These are phyloP conservation scores for Lentinula boryana DNA, from an alignment of 768 basidiomycete genomes.

Conservation along the genomic window DNA sequence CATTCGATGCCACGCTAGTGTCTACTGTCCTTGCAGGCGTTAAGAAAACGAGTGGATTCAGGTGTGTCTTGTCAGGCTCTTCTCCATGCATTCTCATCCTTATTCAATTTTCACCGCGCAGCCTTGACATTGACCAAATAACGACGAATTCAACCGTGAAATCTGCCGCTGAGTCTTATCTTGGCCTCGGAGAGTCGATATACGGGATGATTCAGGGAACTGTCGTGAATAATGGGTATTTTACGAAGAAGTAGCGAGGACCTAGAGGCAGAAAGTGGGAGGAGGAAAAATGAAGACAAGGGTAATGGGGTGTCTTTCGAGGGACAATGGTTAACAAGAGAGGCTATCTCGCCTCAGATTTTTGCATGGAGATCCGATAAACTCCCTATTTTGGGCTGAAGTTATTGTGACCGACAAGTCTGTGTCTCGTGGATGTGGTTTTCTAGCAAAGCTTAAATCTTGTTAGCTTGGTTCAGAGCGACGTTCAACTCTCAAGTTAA, in stretches of 20 bases:
- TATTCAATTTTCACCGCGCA: neutral
- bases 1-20: slow-evolving; percentile 77
- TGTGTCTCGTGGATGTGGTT: too few species aligned
- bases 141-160: slow-evolving; percentile 74
- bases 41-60: slow-evolving; percentile 82
- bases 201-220: slow-evolving; percentile 83
- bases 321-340: too few species aligned
- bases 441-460: too few species aligned
- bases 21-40: slow-evolving; percentile 91
- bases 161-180: slow-evolving; percentile 71
- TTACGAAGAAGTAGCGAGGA: slow-evolving; percentile 37
- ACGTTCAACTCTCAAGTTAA: too few species aligned
- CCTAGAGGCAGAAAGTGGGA: too few species aligned
- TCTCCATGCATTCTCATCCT: neutral
- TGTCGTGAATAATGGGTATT: slow-evolving; percentile 84
- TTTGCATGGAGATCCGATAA: too few species aligned
- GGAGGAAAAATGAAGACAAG: too few species aligned
- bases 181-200: slow-evolving; percentile 82
- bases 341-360: too few species aligned
- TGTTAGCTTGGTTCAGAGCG: too few species aligned
- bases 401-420: too few species aligned
- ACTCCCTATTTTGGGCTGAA: too few species aligned
- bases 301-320: too few species aligned
- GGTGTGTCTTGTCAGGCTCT: slow-evolving; percentile 47
- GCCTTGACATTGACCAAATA: slow-evolving; percentile 63